Percentiles rank a stretch among this genome's conserved stretches.
Conservation (phyloP, 2,329 filamentous ascomycete genomes). For the Nigrospora oryzae region DNA sequence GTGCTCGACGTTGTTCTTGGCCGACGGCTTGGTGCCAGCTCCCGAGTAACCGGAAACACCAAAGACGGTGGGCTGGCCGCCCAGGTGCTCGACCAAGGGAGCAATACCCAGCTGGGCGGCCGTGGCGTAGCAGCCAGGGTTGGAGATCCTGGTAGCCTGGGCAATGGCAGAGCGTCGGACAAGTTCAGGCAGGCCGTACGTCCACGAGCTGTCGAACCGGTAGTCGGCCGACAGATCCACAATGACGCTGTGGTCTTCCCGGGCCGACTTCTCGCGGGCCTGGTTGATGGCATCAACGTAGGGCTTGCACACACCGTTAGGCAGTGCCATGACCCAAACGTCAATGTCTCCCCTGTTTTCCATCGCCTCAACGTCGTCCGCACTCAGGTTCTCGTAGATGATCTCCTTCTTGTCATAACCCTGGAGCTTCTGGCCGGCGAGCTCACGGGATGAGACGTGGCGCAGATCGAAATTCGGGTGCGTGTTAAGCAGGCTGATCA, state of each 20-base stretch:
- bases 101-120: slow-evolving; percentile 85
- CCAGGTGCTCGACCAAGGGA: slow-evolving; percentile 68
- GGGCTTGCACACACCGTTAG: slow-evolving; percentile 89
- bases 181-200: slow-evolving; percentile 84
- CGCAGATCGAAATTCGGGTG: slow-evolving; percentile 24
- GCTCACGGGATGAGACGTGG: slow-evolving; percentile 45
- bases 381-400: slow-evolving; percentile 80
- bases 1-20: slow-evolving; percentile 83
- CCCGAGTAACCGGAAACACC: slow-evolving; percentile 92
- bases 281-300: slow-evolving; percentile 83
- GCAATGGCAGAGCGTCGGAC: slow-evolving; percentile 69
- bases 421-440: slow-evolving; percentile 76
- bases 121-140: slow-evolving; percentile 94
- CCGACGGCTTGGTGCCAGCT: slow-evolving; percentile 85
- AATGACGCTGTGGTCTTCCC: slow-evolving; percentile 59
- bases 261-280: slow-evolving; percentile 43
- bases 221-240: slow-evolving; percentile 96
- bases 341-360: slow-evolving; percentile 79
- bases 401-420: slow-evolving; percentile 89
- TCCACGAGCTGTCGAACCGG: slow-evolving; percentile 78
- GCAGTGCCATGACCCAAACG: slow-evolving; percentile 96
- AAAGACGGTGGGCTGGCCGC: slow-evolving; percentile 73
- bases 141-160: slow-evolving; percentile 73
- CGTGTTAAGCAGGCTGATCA: slow-evolving; percentile 78
- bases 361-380: slow-evolving; percentile 81